Base-by-base conservation (phyloP, 495 filamentous ascomycete genomes). In the Podospora australis region DNA sequence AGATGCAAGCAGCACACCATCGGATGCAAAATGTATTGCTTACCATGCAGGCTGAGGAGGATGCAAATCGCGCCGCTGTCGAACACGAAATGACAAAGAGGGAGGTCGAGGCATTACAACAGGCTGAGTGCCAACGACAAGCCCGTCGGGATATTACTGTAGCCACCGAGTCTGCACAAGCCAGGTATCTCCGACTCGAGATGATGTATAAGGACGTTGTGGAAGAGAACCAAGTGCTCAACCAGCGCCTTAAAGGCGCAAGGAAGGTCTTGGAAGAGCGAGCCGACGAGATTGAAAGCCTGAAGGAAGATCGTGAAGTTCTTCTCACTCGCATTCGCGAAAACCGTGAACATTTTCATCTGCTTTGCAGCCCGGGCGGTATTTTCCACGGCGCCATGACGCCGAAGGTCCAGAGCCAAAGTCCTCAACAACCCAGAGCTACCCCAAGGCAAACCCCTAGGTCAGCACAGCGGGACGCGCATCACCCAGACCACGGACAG, bases 11-110 rank as follows among this genome's bases (percentile, higher is more conserved):
- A 1, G 83, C 94, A 20, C 92, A 98, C 60, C 84, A 94, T 71
- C 95, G 92, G 59, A 69, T 98, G 39, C 91, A 96, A 62, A 88
- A 92, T 59, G 88, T 82, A 56, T 75, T 98, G 51, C 77, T 96
- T 19, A 82, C 75, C 41, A 87, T 97, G 43, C 87, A 94, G 57
- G 91, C 86, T 34, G 79, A 83, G 23, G 90, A 95, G 63, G 84
- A 89, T 20, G 76, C 86, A 4, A 90, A 94, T 63, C 80, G 90
- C 29, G 88, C 90, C 49, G 86, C 82, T 28, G 92, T 97, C 9
- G 92, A 98, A 66, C 87, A 94, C 48, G 86, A 94, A 40, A 88
- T 97, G 71, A 86, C 84, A n/a, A 82, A 85, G 47, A 78, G 86
- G 25, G 94, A 98, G 64, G 86, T 96, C 6, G 84, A 96, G 50